Base-by-base conservation (phyloP, 1,139 yeast species). In the Blastobotrys capitulatus region DNA sequence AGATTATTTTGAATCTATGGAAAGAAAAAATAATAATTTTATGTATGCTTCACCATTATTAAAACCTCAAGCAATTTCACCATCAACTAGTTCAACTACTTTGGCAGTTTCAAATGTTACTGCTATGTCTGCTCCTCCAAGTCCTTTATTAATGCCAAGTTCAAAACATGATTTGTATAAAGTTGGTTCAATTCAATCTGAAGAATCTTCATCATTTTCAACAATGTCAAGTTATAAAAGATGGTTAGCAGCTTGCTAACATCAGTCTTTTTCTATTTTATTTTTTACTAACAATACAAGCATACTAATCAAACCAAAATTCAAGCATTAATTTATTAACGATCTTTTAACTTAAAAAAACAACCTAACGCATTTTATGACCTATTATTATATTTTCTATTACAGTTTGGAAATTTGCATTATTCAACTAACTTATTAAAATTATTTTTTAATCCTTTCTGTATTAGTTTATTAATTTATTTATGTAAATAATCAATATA, bases 21-120 rank as follows among this genome's bases (percentile, higher is more conserved):
- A 40, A 15, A 16, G 18, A 20, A 19, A 29, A 6, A 43, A 36
- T 44, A 40, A 48, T 37, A 48, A 55, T 47, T 64, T 63, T 44
- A 56, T 62, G 36, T 63, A 64, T 52, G 60, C 59, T 7, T 57
- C 63, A 25, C 67, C 67, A 16, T 47, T 60, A 48, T 58, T 62
- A 34, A 48, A 41, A 35, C 61, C 56, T 26, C 58, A 52, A 48
- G 15, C 22, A 10, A 43, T 40, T 27, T 34, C 15, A 26, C 12
- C 34, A 12, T 45, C 44, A 20, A 39, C 15, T 32, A 16, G 20
- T 13, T 5, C 9, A 5, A 20, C 20, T 8, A 35, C 7, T 35
- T 9, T 19, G 9, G 15, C 34, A 22, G 46, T 31, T 7, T 12
- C n/a, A 3, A 9, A 12, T 32, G 25, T 6, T 32, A 29, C 38